Evolutionary conservation across 2,329 filamentous ascomycete species (phyloP), one percentile per base, ranked within the genome.

Genomic region (Curvularia sp.): DNA sequence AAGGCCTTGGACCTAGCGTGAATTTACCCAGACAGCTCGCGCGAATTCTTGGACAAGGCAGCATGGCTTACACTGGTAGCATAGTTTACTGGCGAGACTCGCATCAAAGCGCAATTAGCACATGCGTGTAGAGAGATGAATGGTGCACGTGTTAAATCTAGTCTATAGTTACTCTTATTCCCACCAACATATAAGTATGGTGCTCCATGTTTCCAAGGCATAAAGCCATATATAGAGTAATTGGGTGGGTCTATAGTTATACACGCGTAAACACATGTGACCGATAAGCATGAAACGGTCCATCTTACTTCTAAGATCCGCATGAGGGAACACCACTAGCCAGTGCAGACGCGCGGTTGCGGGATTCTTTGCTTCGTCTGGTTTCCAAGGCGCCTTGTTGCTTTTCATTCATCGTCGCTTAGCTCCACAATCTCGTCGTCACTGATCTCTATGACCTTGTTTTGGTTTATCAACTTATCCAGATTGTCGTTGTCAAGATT

Each of bases 401-500:
- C 7, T 12, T 13, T 42, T 43, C 12, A 41, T 8, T 44, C 39
- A 30, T 35, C 49, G 15, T 28, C 30, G 7, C 31, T 33, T 18
- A 53, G 20, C 24, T 47, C 24, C 8, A 53, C 47, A 8, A 47
- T 12, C 22, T 47, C 31, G 5, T 39, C 42, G 6, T 26, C 24
- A 26, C 20, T 13, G 20, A 7, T 13, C 4, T 7, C 10, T 51
- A 20, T 31, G 4, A 6, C 31, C 38, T 30, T n/a, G n/a, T n/a
- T 3, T 26, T 6, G 24, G 43, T 3, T 3, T 5, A 31, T 22
- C 26, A 51, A n/a, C 0, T 6, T 0, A 8, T 67, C 43, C 0
- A 74, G 57, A 41, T 75, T 65, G 0, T 46, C 12, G 0, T n/a
- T n/a, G n/a, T n/a, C n/a, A n/a, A 73, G 43, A 0, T 70, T 60